phyloP scores from a whole-genome alignment of 1,284 basidiomycete species.

The Leccinum angustisporum region DNA sequence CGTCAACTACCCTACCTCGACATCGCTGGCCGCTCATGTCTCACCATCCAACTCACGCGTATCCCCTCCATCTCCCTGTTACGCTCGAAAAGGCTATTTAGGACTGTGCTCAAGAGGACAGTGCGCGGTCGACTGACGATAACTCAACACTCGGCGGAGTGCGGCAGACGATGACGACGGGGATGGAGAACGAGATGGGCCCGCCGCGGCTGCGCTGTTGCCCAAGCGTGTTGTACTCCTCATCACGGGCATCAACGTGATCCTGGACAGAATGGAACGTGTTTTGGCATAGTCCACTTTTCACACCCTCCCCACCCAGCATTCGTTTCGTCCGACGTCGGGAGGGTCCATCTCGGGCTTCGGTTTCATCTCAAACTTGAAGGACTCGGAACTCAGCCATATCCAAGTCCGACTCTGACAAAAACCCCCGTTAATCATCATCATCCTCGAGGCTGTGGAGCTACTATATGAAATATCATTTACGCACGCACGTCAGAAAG shows the following conservation, averaged over 20 bases:
- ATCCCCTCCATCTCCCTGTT: slow-evolving; percentile 75
- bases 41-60: slow-evolving; percentile 78
- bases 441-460: too few relatives aligned
- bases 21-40: slow-evolving; percentile 70
- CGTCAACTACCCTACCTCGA: slow-evolving; percentile 78
- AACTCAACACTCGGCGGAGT: not conserved
- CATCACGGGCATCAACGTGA: slow-evolving; percentile 57
- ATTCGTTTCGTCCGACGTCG: not conserved
- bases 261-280: slow-evolving; percentile 65
- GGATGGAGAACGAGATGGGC: not conserved
- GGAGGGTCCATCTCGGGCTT: not conserved
- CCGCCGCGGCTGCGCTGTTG: slow-evolving; percentile 41
- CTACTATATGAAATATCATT: too few relatives aligned
- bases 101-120: slow-evolving; percentile 29
- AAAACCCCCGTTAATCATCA: too few relatives aligned
- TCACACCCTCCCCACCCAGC: not conserved
- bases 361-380: too few relatives aligned
- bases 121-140: not conserved
- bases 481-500: too few relatives aligned
- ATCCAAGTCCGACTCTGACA: too few relatives aligned
- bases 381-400: too few relatives aligned
- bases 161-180: slow-evolving; percentile 14
- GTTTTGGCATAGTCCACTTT: slow-evolving; percentile 41
- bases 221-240: slow-evolving; percentile 56
- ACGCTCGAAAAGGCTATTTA: slow-evolving; percentile 70